These are phyloP conservation scores for Cordyceps fumosorosea DNA, from an alignment of 2,329 filamentous ascomycete species.

Conservation along the genomic window DNA sequence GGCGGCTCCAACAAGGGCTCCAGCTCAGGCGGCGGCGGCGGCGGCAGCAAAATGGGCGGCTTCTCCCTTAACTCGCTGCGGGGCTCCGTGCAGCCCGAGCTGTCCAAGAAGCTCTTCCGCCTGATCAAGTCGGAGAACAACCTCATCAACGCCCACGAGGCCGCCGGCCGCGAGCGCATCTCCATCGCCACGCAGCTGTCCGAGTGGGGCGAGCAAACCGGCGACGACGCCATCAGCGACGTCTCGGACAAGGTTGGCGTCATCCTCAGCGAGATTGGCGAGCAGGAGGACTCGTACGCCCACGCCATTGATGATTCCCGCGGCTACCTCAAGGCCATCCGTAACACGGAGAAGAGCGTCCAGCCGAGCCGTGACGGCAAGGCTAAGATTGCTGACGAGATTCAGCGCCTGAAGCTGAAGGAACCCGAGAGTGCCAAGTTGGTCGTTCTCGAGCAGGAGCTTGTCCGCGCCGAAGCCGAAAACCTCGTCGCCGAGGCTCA, in stretches of 20 bases:
- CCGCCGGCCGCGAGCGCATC: slow-evolving; percentile 75
- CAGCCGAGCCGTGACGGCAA: slow-evolving; percentile 87
- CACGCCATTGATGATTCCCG: slow-evolving; percentile 83
- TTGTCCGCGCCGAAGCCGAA: slow-evolving; percentile 92
- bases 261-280: slow-evolving; percentile 82
- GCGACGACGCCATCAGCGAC: slow-evolving; percentile 80
- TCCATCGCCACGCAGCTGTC: slow-evolving; percentile 85
- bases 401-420: slow-evolving; percentile 84
- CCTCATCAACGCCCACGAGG: slow-evolving; percentile 76
- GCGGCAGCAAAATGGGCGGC: slow-evolving; percentile 41
- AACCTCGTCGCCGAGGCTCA: slow-evolving; percentile 95
- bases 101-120: slow-evolving; percentile 81
- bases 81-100: slow-evolving; percentile 76
- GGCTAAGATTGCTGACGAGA: slow-evolving; percentile 84
- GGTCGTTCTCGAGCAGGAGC: slow-evolving; percentile 86
- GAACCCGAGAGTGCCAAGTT: slow-evolving; percentile 80
- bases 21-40: slow-evolving; percentile 29
- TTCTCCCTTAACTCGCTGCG: slow-evolving; percentile 86
- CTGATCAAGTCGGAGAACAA: slow-evolving; percentile 95
- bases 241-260: slow-evolving; percentile 95
- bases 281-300: slow-evolving; percentile 86
- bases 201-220: slow-evolving; percentile 91
- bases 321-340: slow-evolving; percentile 76
- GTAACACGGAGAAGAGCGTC: slow-evolving; percentile 92
- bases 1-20: slow-evolving; percentile 42